Percentiles rank a stretch among this genome's conserved stretches.
Evolutionary conservation across 1,284 basidiomycete genomes (phyloP).

Genomic region (Trametes sp.): DNA sequence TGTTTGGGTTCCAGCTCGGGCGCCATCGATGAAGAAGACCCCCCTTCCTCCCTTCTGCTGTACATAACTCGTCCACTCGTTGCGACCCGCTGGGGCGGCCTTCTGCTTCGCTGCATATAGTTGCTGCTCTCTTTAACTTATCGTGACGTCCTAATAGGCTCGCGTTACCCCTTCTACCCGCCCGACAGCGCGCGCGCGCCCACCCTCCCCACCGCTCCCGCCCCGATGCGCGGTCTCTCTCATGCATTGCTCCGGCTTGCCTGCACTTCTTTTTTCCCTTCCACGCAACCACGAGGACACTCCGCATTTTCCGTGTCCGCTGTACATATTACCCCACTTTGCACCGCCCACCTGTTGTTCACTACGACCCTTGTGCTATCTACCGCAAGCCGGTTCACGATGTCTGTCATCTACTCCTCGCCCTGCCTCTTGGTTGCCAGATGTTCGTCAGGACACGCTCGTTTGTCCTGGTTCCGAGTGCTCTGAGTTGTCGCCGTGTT

Average conservation of each 20-base stretch:
- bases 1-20: constrained; percentile 31
- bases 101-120: constrained; percentile 27
- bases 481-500: neutral
- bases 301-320: constrained; percentile 6
- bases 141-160: constrained; percentile 33
- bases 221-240: too few relatives aligned
- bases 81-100: constrained; percentile 17
- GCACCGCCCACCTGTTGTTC: neutral
- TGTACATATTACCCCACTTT: constrained; percentile 13
- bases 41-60: constrained; percentile 1
- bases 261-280: neutral
- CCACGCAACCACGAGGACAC: neutral
- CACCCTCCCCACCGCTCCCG: too few relatives aligned
- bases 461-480: neutral
- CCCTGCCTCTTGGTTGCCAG: neutral
- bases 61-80: constrained; percentile 23
- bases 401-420: neutral
- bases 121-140: constrained; percentile 30
- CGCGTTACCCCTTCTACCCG: constrained; percentile 26
- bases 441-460: neutral
- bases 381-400: too few relatives aligned
- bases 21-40: constrained; percentile 22
- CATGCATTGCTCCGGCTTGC: neutral
- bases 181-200: neutral
- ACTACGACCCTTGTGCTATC: constrained; percentile 5